Evolutionary conservation across 441 rosid species (phyloP).

Genomic region (Erysimum pusillum): DNA sequence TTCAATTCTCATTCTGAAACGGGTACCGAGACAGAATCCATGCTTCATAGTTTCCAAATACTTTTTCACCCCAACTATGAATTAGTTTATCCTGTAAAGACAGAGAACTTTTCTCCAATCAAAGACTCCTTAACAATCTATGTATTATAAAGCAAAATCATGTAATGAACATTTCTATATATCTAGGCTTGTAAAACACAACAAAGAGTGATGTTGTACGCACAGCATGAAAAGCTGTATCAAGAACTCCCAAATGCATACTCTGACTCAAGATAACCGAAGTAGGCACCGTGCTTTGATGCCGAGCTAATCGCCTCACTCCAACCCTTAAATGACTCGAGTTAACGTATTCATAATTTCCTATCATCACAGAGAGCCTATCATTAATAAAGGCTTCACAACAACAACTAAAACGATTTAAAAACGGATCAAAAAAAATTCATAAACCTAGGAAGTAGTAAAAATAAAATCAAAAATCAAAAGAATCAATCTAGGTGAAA

Average conservation of each 20-base stretch:
- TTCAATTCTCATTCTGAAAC: slow-evolving; percentile 96
- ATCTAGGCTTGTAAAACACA: slow-evolving; percentile 97
- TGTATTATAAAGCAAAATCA: background rate
- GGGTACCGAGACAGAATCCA: slow-evolving; percentile 78
- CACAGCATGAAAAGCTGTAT: slow-evolving; percentile 97
- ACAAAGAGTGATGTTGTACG: slow-evolving; percentile 72
- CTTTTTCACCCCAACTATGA: slow-evolving; percentile 82
- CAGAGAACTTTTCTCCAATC: background rate
- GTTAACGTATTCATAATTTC: too few relatives aligned
- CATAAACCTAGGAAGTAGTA: too few relatives aligned
- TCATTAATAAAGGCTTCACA: too few relatives aligned
- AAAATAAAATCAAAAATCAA: too few relatives aligned
- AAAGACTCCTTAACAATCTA: slow-evolving; percentile 6
- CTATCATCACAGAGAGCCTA: too few relatives aligned
- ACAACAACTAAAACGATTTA: too few relatives aligned
- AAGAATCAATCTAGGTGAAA: too few relatives aligned
- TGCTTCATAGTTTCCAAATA: slow-evolving; percentile 75
- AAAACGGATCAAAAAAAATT: too few relatives aligned
- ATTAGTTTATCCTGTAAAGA: slow-evolving; percentile 79
- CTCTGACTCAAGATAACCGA: slow-evolving; percentile 98
- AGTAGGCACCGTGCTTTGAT: slow-evolving; percentile 78
- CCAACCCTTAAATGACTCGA: slow-evolving; percentile 91
- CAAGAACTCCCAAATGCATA: slow-evolving; percentile 98
- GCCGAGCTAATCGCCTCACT: slow-evolving; percentile 76
- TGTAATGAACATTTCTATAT: background rate